These are phyloP conservation scores for Trametes cubensis DNA, from an alignment of 768 basidiomycete genomes.

Conservation along the genomic window DNA sequence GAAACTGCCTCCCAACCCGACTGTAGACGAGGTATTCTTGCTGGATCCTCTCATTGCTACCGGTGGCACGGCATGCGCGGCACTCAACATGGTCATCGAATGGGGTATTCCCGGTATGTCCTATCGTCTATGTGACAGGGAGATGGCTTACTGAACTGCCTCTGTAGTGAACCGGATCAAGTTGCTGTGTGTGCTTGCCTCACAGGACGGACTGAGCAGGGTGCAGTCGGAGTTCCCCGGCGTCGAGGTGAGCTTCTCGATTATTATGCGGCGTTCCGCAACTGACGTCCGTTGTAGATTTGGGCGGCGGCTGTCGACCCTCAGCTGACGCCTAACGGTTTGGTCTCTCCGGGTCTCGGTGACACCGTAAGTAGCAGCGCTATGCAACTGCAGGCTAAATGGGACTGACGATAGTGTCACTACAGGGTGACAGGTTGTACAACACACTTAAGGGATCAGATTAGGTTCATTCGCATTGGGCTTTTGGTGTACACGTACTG, in stretches of 20 bases:
- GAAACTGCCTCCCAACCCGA: slow-evolving; percentile 75
- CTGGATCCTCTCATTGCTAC: slow-evolving; percentile 94
- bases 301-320: slow-evolving; percentile 86
- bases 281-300: slow-evolving; percentile 53
- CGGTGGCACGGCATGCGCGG: slow-evolving; percentile 89
- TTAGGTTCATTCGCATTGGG: background rate
- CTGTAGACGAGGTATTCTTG: slow-evolving; percentile 83
- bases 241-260: slow-evolving; percentile 62
- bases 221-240: slow-evolving; percentile 72
- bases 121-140: background rate
- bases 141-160: background rate
- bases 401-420: background rate
- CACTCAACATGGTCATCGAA: slow-evolving; percentile 80
- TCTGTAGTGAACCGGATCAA: slow-evolving; percentile 68
- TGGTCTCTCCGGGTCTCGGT: slow-evolving; percentile 89
- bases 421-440: slow-evolving; percentile 83
- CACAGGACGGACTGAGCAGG: slow-evolving; percentile 67
- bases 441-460: slow-evolving; percentile 53
- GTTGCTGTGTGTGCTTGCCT: slow-evolving; percentile 80
- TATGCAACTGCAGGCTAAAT: background rate
- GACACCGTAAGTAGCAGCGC: slow-evolving; percentile 66
- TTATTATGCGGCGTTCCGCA: background rate
- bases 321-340: slow-evolving; percentile 68
- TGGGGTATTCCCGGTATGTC: slow-evolving; percentile 75
- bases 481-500: slow-evolving; percentile 2